Base-by-base conservation (phyloP, 1,284 basidiomycete genomes). In the Phellopilus nigrolimitatus region DNA sequence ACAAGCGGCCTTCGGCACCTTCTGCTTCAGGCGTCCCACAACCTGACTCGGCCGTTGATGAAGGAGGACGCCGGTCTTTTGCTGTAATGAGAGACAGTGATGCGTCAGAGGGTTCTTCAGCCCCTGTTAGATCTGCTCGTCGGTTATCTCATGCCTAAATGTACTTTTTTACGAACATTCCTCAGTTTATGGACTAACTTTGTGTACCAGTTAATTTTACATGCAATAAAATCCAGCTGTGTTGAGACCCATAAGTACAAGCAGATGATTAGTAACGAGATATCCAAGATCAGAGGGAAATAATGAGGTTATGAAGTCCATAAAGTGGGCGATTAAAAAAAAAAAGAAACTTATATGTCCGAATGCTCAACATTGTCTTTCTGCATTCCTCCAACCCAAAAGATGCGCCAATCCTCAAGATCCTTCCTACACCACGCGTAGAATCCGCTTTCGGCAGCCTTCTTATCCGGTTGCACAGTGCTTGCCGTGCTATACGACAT, bases 351-450 rank as follows among this genome's bases (percentile, higher is more conserved):
- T 38, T 53, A 50, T 33, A 56, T 55, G 31, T 56, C 56, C 34
- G 49, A 57, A 13, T 57, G 60, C 36, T 28, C 25, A 47, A 66
- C 65, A 34, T 68, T 60, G 27, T 63, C 66, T 30, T 65, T 64
- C 1, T 68, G 66, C 40, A 64, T 63, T 3, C 85, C 86, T 0
- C 87, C 87, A 5, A 89, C 66, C 88, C 88, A 90, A 61, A 90
- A 80, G 12, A 90, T 75, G 22, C 88, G 70, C 75, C 80, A 90
- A 61, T 90, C 87, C 51, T 80, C 76, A 3, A 71, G 54, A 10
- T 80, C 86, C 61, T 81, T 86, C 56, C 78, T 68, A 64, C 79
- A 74, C 84, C 84, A 88, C 0, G 75, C 86, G 61, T 90, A 90
- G 7, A 84, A 64, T 6, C 87, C 87, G 52, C 81, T 72, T 50